Percentiles rank a stretch among this genome's conserved stretches.
These are phyloP conservation scores for Cladophialophora yegresii DNA, from an alignment of 2,329 filamentous ascomycete genomes.

Conservation along the genomic window DNA sequence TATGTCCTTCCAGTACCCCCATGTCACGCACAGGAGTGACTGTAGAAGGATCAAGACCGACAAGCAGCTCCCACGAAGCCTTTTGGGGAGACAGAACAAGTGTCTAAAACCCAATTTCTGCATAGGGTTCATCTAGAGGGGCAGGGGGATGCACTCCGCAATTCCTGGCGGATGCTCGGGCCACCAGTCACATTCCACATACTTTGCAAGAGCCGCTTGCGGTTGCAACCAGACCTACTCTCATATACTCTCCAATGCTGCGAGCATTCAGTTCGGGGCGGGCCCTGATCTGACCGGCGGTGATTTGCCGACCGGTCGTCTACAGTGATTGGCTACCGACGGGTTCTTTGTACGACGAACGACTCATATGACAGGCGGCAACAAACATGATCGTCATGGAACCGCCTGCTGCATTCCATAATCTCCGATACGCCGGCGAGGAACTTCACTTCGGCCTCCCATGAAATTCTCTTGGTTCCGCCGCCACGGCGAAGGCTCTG, in stretches of 20 bases:
- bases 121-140: conserved; percentile 2
- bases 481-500: background rate
- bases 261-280: conserved; percentile 18
- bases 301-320: conserved; percentile 11
- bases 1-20: conserved; percentile 1
- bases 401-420: conserved; percentile 27
- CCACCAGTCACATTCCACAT: conserved; percentile 31
- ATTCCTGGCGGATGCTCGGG: conserved; percentile 16
- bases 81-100: background rate
- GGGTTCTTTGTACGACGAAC: conserved; percentile 30
- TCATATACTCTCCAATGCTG: background rate
- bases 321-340: conserved; percentile 26
- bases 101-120: background rate
- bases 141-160: conserved; percentile 15
- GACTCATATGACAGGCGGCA: conserved; percentile 30
- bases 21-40: conserved; percentile 10
- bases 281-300: conserved; percentile 27
- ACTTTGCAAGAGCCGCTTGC: conserved; percentile 10
- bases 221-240: background rate
- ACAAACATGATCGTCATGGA: conserved; percentile 31
- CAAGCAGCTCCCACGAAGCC: background rate
- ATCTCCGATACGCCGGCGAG: conserved; percentile 26
- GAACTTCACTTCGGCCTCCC: conserved; percentile 1
- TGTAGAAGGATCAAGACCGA: background rate
- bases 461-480: background rate